A percentile compares a stretch with the other conserved stretches of the same genome.
phyloP scores from a whole-genome alignment of 176 grass and related monocot genomes.

The Puccinellia tenuiflora region DNA sequence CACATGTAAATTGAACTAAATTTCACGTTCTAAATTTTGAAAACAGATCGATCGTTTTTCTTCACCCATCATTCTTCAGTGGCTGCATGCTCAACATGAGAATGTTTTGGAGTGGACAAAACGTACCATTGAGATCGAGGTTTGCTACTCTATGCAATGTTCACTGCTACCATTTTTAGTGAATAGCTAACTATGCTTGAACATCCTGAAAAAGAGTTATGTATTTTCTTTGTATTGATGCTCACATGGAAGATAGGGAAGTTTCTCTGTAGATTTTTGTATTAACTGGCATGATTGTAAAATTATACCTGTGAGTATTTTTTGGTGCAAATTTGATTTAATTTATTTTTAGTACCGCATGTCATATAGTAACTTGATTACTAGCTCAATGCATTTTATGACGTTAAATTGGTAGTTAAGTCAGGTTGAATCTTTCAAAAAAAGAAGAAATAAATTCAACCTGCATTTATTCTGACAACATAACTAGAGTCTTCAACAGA shows the following conservation, averaged over 20 bases:
- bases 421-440: slow-evolving; percentile 1
- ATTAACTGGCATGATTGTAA: not conserved
- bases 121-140: slow-evolving; percentile 79
- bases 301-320: not conserved
- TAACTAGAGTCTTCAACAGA: not conserved
- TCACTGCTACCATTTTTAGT: slow-evolving; percentile 4
- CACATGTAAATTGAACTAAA: not conserved
- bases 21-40: slow-evolving; percentile 21
- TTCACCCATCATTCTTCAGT: slow-evolving; percentile 83
- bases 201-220: not conserved
- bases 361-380: not conserved
- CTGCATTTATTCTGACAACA: not conserved
- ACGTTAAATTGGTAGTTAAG: slow-evolving; percentile 2
- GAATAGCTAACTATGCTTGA: slow-evolving; percentile 3
- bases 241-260: not conserved
- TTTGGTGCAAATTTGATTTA: not conserved
- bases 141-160: slow-evolving; percentile 37
- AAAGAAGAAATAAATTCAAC: not conserved
- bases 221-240: not conserved
- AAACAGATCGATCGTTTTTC: slow-evolving; percentile 51
- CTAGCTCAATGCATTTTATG: slow-evolving; percentile 2
- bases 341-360: not conserved
- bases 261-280: not conserved
- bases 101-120: slow-evolving; percentile 88
- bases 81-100: slow-evolving; percentile 80